Conservation (phyloP, 1,284 basidiomycete species). For the Ganoderma leucocontextum region DNA sequence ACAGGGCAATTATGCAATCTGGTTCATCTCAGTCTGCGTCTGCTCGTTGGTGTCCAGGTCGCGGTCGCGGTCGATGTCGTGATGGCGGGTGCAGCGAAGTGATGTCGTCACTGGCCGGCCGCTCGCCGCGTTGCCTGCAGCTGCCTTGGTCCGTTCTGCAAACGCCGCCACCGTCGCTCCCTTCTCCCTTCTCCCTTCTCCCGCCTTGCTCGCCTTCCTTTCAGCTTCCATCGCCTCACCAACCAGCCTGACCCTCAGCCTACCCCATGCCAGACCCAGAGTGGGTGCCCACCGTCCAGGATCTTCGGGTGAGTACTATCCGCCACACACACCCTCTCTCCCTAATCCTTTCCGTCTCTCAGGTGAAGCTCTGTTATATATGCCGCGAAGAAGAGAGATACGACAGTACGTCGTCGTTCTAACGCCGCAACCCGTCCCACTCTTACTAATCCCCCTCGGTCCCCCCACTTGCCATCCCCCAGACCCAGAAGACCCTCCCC, state of each 20-base stretch:
- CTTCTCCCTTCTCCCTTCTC: background rate
- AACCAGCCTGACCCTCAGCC: background rate
- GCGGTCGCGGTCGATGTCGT: no score
- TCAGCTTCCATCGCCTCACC: background rate
- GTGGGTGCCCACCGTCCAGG: slow-evolving; percentile 46
- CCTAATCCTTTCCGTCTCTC: slow-evolving; percentile 4
- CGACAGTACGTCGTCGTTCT: slow-evolving; percentile 51
- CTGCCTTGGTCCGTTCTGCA: background rate
- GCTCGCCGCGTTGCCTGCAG: background rate
- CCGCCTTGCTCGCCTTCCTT: background rate
- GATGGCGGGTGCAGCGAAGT: slow-evolving; percentile 1
- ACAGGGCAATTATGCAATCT: slow-evolving; percentile 20
- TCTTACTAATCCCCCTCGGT: background rate
- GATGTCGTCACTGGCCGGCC: background rate
- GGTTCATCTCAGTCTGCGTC: background rate
- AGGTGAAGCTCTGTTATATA: slow-evolving; percentile 82
- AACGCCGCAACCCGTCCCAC: background rate
- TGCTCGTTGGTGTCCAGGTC: background rate
- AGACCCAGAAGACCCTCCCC: slow-evolving; percentile 56
- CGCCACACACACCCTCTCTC: background rate
- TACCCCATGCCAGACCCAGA: slow-evolving; percentile 3
- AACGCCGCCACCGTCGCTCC: background rate
- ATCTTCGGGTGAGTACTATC: slow-evolving; percentile 50
- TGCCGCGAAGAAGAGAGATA: slow-evolving; percentile 75
- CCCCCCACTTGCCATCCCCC: slow-evolving; percentile 13